Evolutionary conservation across 352 stramenopile species (phyloP).

Genomic region (Pythium oligandrum): DNA sequence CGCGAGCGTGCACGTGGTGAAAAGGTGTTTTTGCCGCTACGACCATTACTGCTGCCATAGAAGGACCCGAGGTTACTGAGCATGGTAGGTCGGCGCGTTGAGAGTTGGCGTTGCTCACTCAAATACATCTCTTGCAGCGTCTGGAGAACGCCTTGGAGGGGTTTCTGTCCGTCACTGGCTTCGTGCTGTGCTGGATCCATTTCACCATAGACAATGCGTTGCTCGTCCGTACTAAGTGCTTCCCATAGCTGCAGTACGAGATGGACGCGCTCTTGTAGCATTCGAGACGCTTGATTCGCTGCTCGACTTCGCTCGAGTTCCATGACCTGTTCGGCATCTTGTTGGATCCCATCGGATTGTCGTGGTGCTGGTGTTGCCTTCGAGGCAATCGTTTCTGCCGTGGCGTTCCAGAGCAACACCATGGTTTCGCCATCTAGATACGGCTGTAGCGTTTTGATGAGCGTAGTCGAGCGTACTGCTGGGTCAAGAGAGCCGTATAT

Average conservation of each 20-base stretch:
- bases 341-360: too few species aligned
- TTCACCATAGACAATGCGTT: conserved; percentile 26
- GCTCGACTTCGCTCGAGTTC: conserved; percentile 23
- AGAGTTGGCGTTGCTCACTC: conserved; percentile 37
- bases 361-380: too few species aligned
- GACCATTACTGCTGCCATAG: too few species aligned
- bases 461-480: conserved; percentile 17
- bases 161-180: conserved; percentile 11
- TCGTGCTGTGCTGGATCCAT: conserved; percentile 14
- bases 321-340: background rate
- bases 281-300: conserved; percentile 32
- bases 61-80: background rate
- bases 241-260: conserved; percentile 48
- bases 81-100: conserved; percentile 11
- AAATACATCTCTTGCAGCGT: conserved; percentile 59
- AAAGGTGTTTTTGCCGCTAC: too few species aligned
- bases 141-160: conserved; percentile 37
- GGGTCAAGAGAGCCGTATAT: conserved; percentile 20
- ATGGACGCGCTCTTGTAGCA: conserved; percentile 59
- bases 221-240: conserved; percentile 48
- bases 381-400: conserved; percentile 24
- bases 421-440: conserved; percentile 57
- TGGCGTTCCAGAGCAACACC: conserved; percentile 59
- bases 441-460: conserved; percentile 40
- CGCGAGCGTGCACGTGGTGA: too few species aligned